Evolutionary conservation across 2,329 filamentous ascomycete species (phyloP).

Genomic region (Aspergillus terreus): DNA sequence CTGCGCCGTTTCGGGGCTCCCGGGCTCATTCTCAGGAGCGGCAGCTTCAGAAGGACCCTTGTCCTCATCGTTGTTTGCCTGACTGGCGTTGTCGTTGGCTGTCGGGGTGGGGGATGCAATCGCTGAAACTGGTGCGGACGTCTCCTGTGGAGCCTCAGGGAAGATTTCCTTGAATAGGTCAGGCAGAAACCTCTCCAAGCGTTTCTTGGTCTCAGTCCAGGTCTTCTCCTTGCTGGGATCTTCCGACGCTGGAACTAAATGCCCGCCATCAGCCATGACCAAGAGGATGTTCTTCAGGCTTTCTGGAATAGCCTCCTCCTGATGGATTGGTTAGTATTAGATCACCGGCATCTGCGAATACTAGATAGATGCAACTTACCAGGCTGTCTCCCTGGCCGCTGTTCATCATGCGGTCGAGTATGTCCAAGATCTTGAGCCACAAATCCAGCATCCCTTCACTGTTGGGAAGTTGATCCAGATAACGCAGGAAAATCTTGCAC

Average conservation of each 20-base stretch:
- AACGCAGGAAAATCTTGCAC: slow-evolving; percentile 94
- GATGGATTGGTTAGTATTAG: not conserved
- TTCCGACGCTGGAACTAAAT: slow-evolving; percentile 65
- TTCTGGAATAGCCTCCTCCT: slow-evolving; percentile 94
- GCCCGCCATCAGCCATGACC: slow-evolving; percentile 88
- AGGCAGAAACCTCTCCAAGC: slow-evolving; percentile 59
- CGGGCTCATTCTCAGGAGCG: not conserved
- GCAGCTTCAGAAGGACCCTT: not conserved
- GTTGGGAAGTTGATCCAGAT: slow-evolving; percentile 76
- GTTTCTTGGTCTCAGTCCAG: slow-evolving; percentile 60
- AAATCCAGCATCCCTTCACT: slow-evolving; percentile 88
- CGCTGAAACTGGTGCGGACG: slow-evolving; percentile 12
- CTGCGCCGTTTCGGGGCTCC: not conserved
- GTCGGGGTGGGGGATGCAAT: slow-evolving; percentile 15
- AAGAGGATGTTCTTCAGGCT: slow-evolving; percentile 93
- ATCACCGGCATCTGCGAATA: not conserved
- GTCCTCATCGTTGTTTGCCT: slow-evolving; percentile 11
- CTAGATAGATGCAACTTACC: slow-evolving; percentile 50
- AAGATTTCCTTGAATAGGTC: slow-evolving; percentile 58
- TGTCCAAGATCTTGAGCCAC: slow-evolving; percentile 87
- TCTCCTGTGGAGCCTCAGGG: slow-evolving; percentile 35
- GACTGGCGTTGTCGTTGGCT: slow-evolving; percentile 6
- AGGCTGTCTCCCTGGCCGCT: slow-evolving; percentile 87
- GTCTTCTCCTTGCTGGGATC: slow-evolving; percentile 50
- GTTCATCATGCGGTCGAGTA: slow-evolving; percentile 95